phyloP scores from a whole-genome alignment of 805 yeast genomes.

The Barnettozyma pratensis region DNA sequence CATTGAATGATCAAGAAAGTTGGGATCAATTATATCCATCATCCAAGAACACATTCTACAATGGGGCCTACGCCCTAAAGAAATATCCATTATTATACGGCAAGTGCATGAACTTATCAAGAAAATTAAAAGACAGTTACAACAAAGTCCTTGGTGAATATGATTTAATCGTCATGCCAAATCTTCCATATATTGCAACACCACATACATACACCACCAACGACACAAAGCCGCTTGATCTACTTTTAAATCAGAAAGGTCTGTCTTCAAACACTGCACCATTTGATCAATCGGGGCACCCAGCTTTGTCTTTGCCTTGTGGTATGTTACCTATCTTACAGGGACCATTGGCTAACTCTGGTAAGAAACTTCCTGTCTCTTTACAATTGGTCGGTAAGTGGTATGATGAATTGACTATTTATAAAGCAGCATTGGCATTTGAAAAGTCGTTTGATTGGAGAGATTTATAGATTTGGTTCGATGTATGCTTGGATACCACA shows the following conservation, averaged over 20 bases:
- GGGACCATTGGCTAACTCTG: conserved; percentile 2
- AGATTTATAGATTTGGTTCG: neutral
- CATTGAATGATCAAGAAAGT: conserved; percentile 1
- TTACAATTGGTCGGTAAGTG: conserved; percentile 1
- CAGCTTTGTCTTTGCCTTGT: conserved; percentile 3
- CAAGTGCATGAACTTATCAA: conserved; percentile 3
- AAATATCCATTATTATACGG: conserved; percentile 1
- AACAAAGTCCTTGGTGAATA: neutral
- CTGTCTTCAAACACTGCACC: conserved; percentile 3
- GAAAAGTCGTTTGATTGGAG: conserved; percentile 1
- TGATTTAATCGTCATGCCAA: conserved; percentile 1
- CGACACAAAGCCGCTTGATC: neutral
- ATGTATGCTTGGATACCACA: too few species aligned
- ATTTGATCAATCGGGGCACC: conserved; percentile 4
- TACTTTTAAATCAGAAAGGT: conserved; percentile 1
- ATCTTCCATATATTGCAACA: conserved; percentile 1
- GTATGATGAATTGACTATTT: conserved; percentile 2
- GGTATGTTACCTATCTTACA: conserved; percentile 3
- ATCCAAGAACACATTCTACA: conserved; percentile 1
- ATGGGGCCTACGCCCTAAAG: conserved; percentile 4
- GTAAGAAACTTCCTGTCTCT: conserved; percentile 1
- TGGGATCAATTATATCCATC: conserved; percentile 5
- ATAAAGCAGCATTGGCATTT: conserved; percentile 1
- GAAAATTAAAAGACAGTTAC: conserved; percentile 2
- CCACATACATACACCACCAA: neutral